Percentiles rank a stretch among this genome's conserved stretches.
Evolutionary conservation across 2,329 filamentous ascomycete species (phyloP).

Genomic region (Fusarium udum): DNA sequence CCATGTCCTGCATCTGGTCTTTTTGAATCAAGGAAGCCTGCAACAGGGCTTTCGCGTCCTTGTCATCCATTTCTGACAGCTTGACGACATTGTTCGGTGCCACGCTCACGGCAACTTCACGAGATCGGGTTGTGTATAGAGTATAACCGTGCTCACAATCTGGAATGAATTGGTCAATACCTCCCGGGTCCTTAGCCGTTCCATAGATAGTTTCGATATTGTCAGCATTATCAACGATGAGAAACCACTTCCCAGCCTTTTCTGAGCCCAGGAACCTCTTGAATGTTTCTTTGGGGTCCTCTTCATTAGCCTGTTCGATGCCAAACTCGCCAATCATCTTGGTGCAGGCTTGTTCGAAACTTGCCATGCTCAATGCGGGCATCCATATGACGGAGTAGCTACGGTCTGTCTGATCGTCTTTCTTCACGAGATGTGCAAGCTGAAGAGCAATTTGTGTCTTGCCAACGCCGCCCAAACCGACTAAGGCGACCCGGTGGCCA

Average conservation of each 20-base stretch:
- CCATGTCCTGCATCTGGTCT: rapidly evolving
- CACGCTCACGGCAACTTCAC: slow-evolving; percentile 27
- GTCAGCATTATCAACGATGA: slow-evolving; percentile 56
- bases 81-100: background rate
- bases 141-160: slow-evolving; percentile 45
- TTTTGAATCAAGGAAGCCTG: slow-evolving; percentile 16
- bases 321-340: background rate
- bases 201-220: slow-evolving; percentile 41
- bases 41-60: slow-evolving; percentile 40
- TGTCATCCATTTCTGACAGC: background rate
- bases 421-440: background rate
- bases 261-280: slow-evolving; percentile 38
- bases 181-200: slow-evolving; percentile 14
- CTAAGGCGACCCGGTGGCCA: background rate
- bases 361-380: background rate
- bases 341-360: background rate
- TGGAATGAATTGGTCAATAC: slow-evolving; percentile 37
- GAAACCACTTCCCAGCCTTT: slow-evolving; percentile 49
- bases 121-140: slow-evolving; percentile 51
- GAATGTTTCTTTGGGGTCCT: background rate
- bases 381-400: background rate
- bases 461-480: background rate
- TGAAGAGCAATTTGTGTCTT: background rate
- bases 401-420: rapidly evolving
- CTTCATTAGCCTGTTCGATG: rapidly evolving